Base-by-base conservation (phyloP, 305 asterid species). In the Salvia sclarea region DNA sequence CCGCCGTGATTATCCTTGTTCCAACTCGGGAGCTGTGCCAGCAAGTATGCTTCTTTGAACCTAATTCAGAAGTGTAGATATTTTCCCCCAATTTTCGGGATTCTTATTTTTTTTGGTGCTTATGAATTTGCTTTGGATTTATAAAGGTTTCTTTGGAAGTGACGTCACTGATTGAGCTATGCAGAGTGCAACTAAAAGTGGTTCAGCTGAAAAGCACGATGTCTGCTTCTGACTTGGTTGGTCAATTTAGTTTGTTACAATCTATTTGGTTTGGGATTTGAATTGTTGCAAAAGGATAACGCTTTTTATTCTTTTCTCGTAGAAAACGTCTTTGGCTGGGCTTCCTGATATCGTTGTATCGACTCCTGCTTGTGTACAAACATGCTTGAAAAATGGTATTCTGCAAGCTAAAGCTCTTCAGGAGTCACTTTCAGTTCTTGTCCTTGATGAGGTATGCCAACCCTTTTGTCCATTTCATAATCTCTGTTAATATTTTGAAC, bases 11-110 rank as follows among this genome's bases (percentile, higher is more conserved):
- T 68, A 80, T 91, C 78, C 92, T 93, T 38, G 96, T 91, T 30
- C 98, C 98, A 1, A 91, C 96, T 14, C 89, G 96, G 31, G 98
- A 93, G 74, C 75, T 93, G 64, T 87, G 96, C 64, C 97, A 91
- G 54, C 98, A 93, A 69, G 98, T 93, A 66, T 37, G 68, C 8
- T 1, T 48, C 55, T 73, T 58, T 11, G 7, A 33, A 21, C 57
- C 17, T 21, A 10, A 53, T 50, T 33, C 9, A 14, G 13, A 4
- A 7, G 17, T 21, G 21, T 12, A 10, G 30, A 0, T 9, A 10
- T 9, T 33, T n/a, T 20, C 5, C 0, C 18, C 33, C n/a, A n/a
- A 28, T 52, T 14, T 16, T 18, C 5, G 3, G 40, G 60, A n/a
- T 69, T 13, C 7, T 65, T 40, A 3, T 43, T 28, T 37, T 28